phyloP scores from a whole-genome alignment of 768 basidiomycete species.

The Jaapia argillacea region DNA sequence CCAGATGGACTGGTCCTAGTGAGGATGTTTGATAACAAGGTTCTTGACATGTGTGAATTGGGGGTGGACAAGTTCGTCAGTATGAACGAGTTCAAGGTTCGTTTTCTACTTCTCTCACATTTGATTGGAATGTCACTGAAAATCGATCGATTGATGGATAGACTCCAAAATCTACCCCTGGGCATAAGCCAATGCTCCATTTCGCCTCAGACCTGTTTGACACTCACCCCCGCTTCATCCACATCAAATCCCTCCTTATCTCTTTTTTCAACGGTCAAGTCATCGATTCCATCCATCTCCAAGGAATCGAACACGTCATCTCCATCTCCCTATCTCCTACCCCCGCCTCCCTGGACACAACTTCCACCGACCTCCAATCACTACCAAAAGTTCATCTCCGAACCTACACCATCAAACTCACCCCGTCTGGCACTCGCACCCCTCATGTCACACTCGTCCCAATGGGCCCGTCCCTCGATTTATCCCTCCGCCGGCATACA shows the following conservation, averaged over 20 bases:
- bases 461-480: slow-evolving; percentile 89
- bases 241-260: slow-evolving; percentile 86
- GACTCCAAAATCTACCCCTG: slow-evolving; percentile 85
- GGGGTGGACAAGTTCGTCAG: slow-evolving; percentile 74
- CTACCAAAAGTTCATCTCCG: slow-evolving; percentile 87
- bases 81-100: slow-evolving; percentile 80
- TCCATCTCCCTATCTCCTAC: slow-evolving; percentile 69
- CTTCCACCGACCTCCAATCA: slow-evolving; percentile 11
- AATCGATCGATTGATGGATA: slow-evolving; percentile 18
- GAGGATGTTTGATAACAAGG: slow-evolving; percentile 74
- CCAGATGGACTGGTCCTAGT: slow-evolving; percentile 82
- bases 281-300: slow-evolving; percentile 73
- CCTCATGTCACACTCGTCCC: slow-evolving; percentile 77
- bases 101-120: slow-evolving; percentile 13
- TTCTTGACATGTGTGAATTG: slow-evolving; percentile 93
- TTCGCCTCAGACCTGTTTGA: slow-evolving; percentile 96
- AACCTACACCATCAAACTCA: slow-evolving; percentile 67
- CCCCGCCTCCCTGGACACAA: slow-evolving; percentile 34
- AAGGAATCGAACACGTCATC: slow-evolving; percentile 83
- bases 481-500: slow-evolving; percentile 66
- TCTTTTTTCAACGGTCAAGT: slow-evolving; percentile 86
- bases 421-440: slow-evolving; percentile 67
- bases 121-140: neutral
- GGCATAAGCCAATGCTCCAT: slow-evolving; percentile 87
- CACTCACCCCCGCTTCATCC: slow-evolving; percentile 83